Base-by-base conservation (phyloP, 169 alveolate species). In the Plasmodium ovale region DNA sequence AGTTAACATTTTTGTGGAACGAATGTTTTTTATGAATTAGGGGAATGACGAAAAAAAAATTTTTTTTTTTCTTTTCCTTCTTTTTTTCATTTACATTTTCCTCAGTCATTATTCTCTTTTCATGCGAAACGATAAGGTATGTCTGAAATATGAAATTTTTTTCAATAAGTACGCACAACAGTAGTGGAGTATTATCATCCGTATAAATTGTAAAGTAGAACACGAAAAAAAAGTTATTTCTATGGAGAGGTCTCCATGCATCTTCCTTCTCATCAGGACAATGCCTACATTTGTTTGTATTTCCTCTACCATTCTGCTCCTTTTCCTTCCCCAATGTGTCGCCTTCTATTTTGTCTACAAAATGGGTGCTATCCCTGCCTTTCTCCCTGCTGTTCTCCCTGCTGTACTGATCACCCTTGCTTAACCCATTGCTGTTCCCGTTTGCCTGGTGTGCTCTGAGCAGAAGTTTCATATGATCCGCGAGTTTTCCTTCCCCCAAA, bases 1-100 rank as follows among this genome's bases (percentile, higher is more conserved):
- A 25, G 12, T 65, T 29, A 1, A 79, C 10, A n/a, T 79, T 2
- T 33, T 33, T 9, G 5, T 14, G 21, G 21, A 79, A 3, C n/a
- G 62, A 44, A 42, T 53, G 51, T 33, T 58, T 79, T 69, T 59
- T 79, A 79, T 79, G 89, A 64, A 79, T 79, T 33, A 79, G 23
- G 3, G 89, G 89, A 25, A 79, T 79, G 5, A 70, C 23, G 31
- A 79, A 79, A 56, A 16, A 21, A 6, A 39, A 25, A 4, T 72
- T 72, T 72, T 23, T 14, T 27, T 31, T 53, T 16, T 65, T 27
- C 33, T 21, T 65, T 56, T 49, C 64, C 10, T 47, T 14, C 7
- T 16, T 53, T 51, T 12, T 29, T 70, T 19, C 56, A 14, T 65
- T 12, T 19, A 19, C 37, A 7, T n/a, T 70, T 70, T 70, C 68